Conservation (phyloP, 768 basidiomycete genomes). For the Boletus vermiculosoides region DNA sequence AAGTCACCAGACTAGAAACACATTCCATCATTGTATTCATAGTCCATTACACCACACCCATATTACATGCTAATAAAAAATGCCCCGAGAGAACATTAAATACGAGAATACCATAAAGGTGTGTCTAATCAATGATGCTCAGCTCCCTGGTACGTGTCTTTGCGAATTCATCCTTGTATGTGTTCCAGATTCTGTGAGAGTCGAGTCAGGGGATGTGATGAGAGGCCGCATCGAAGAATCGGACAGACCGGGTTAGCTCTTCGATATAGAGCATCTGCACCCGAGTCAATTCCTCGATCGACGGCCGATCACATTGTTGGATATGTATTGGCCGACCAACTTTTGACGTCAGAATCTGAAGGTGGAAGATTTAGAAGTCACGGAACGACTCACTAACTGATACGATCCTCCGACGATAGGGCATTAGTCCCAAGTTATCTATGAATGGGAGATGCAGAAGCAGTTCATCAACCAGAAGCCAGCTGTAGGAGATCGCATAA, state of each 20-base stretch:
- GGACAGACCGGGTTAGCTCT: slow-evolving; percentile 80
- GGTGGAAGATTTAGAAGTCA: not conserved
- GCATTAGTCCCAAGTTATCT: slow-evolving; percentile 97
- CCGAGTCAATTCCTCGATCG: slow-evolving; percentile 73
- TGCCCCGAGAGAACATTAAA: too few relatives aligned
- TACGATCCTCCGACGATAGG: slow-evolving; percentile 93
- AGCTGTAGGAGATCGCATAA: not conserved
- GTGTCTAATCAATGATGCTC: slow-evolving; percentile 64
- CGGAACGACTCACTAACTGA: slow-evolving; percentile 76
- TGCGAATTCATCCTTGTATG: slow-evolving; percentile 93
- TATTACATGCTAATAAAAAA: too few relatives aligned
- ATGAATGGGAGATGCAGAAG: not conserved
- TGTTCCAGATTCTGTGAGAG: slow-evolving; percentile 81
- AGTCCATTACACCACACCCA: too few relatives aligned
- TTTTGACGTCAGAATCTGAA: slow-evolving; percentile 29
- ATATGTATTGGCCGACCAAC: slow-evolving; percentile 90
- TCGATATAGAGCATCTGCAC: slow-evolving; percentile 88
- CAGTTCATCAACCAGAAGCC: not conserved
- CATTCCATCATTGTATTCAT: too few relatives aligned
- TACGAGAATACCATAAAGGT: not conserved
- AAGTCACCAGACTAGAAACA: too few relatives aligned
- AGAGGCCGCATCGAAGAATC: not conserved
- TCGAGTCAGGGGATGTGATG: slow-evolving; percentile 2
- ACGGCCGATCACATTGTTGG: slow-evolving; percentile 72
- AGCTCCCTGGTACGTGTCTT: slow-evolving; percentile 75